These are phyloP conservation scores for Bathelium albidoporum DNA, from an alignment of 495 filamentous ascomycete species.

Conservation along the genomic window DNA sequence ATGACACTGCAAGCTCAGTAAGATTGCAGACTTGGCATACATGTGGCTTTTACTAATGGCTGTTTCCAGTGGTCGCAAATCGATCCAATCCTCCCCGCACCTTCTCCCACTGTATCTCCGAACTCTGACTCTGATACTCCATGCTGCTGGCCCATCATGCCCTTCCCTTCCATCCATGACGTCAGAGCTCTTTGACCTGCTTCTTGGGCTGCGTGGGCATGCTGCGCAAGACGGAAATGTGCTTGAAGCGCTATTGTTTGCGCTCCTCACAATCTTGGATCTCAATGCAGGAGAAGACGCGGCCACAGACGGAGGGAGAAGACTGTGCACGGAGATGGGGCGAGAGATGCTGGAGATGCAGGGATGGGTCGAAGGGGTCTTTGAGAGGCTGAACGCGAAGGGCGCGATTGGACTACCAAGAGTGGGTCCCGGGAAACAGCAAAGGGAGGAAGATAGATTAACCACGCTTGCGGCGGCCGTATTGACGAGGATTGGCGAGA, in stretches of 20 bases:
- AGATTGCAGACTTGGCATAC: constrained; percentile 32
- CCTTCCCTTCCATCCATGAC: constrained; percentile 56
- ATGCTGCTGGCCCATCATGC: constrained; percentile 55
- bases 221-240: constrained; percentile 47
- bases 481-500: constrained; percentile 65
- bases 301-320: constrained; percentile 32
- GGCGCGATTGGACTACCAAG: constrained; percentile 18
- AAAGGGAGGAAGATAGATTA: constrained; percentile 49
- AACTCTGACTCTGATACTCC: constrained; percentile 54
- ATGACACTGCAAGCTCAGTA: constrained; percentile 39
- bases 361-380: constrained; percentile 62
- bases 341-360: constrained; percentile 49
- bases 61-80: not conserved
- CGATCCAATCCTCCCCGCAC: constrained; percentile 38
- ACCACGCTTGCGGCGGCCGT: constrained; percentile 73
- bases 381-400: constrained; percentile 45
- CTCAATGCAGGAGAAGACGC: constrained; percentile 46
- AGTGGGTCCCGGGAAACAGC: not conserved
- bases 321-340: constrained; percentile 25
- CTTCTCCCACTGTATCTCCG: constrained; percentile 53
- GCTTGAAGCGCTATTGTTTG: constrained; percentile 64
- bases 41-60: not conserved
- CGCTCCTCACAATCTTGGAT: constrained; percentile 70
- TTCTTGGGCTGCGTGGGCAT: constrained; percentile 38
- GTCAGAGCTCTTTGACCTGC: constrained; percentile 56